A percentile compares a stretch with the other conserved stretches of the same genome.
Evolutionary conservation across 1,139 yeast species (phyloP).

Genomic region (Debaryomyces subglobosus): DNA sequence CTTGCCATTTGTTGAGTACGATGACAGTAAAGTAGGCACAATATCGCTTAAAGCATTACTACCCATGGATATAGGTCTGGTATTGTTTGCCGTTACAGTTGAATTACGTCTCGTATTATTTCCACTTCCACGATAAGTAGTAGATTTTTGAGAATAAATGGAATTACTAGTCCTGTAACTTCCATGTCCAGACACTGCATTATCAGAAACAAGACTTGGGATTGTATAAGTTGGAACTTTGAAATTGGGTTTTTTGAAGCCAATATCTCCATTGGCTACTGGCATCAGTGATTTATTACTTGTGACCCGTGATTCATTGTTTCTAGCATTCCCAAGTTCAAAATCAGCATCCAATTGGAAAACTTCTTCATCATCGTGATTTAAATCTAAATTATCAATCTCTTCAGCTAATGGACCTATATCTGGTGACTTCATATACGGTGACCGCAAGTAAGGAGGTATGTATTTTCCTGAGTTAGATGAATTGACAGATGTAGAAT

Average conservation of each 20-base stretch:
- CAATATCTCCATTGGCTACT: constrained; percentile 7
- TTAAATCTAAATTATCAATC: constrained; percentile 37
- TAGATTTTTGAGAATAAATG: constrained; percentile 7
- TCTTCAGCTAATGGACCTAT: constrained; percentile 43
- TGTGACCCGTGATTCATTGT: constrained; percentile 5
- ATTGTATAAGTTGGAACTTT: constrained; percentile 20
- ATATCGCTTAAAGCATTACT: constrained; percentile 14
- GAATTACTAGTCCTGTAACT: constrained; percentile 1
- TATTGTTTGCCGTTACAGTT: not conserved
- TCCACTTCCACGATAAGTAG: constrained; percentile 3
- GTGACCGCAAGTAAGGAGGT: constrained; percentile 51
- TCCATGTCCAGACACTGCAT: constrained; percentile 4
- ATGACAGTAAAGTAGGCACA: constrained; percentile 19
- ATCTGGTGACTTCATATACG: constrained; percentile 38
- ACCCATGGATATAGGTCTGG: constrained; percentile 20
- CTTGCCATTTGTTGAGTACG: constrained; percentile 49
- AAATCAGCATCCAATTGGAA: constrained; percentile 51
- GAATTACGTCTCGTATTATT: constrained; percentile 10
- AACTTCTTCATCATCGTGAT: constrained; percentile 40
- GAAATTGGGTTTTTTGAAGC: constrained; percentile 12
- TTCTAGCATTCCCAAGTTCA: constrained; percentile 20
- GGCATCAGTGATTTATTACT: constrained; percentile 9
- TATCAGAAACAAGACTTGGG: constrained; percentile 11
- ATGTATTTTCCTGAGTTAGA: constrained; percentile 40
- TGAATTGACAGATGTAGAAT: not conserved